These are phyloP conservation scores for Gyrodon lividus DNA, from an alignment of 768 basidiomycete species.

Conservation along the genomic window DNA sequence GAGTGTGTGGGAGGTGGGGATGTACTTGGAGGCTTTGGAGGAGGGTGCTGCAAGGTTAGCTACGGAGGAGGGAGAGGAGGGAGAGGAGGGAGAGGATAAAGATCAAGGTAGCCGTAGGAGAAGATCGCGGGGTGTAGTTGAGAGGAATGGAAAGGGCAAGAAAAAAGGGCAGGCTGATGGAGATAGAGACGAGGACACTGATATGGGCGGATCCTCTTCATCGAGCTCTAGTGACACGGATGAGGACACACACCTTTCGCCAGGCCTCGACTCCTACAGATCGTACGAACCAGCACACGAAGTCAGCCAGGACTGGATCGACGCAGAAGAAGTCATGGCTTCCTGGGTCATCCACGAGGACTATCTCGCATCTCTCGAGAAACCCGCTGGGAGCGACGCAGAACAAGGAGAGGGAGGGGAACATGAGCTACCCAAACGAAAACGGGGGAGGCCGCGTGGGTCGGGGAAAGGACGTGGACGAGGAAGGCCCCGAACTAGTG, in stretches of 20 bases:
- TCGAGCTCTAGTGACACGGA: constrained; percentile 25
- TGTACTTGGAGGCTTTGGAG: constrained; percentile 59
- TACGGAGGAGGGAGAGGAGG: constrained; percentile 20
- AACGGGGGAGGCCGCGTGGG: constrained; percentile 8
- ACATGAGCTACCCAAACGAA: constrained; percentile 6
- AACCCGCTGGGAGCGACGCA: neutral
- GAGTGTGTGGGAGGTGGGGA: constrained; percentile 62
- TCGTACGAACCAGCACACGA: constrained; percentile 33
- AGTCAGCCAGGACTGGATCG: constrained; percentile 36
- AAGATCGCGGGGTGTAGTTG: neutral
- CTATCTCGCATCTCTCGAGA: neutral
- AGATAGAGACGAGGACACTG: constrained; percentile 5
- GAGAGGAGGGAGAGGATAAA: constrained; percentile 24
- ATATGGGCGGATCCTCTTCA: constrained; percentile 15
- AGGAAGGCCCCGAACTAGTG: neutral
- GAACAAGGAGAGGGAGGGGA: neutral
- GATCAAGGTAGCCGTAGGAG: neutral
- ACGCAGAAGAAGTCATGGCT: constrained; percentile 35
- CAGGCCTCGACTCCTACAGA: neutral
- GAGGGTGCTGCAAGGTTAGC: constrained; percentile 17
- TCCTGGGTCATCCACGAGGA: constrained; percentile 19
- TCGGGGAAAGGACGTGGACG: constrained; percentile 3
- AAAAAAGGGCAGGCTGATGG: constrained; percentile 8
- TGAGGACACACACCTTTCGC: neutral
- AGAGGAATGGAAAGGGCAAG: constrained; percentile 4